These are phyloP conservation scores for Macroventuria anomochaeta DNA, from an alignment of 2,329 filamentous ascomycete species.

Conservation along the genomic window DNA sequence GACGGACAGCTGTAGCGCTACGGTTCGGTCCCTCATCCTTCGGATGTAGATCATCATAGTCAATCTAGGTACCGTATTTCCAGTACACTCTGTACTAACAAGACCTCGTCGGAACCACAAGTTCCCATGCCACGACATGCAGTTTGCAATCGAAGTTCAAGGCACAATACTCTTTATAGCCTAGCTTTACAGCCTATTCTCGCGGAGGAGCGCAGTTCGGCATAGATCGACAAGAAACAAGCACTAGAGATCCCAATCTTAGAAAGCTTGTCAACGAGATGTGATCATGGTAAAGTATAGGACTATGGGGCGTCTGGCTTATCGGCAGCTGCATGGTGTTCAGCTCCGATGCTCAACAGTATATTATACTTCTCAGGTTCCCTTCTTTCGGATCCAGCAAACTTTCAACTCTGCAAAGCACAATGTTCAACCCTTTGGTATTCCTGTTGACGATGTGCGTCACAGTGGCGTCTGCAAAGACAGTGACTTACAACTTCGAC, in stretches of 20 bases:
- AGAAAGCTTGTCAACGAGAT: not conserved
- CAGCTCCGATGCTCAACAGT: not conserved
- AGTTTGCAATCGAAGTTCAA: conserved; percentile 8
- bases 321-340: not conserved
- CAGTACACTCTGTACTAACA: not conserved
- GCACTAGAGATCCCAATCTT: not conserved
- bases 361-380: not conserved
- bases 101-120: not conserved
- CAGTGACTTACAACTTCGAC: conserved; percentile 58
- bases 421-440: conserved; percentile 14
- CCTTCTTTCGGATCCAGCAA: not conserved
- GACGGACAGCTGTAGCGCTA: conserved; percentile 8
- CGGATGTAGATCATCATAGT: conserved; percentile 13
- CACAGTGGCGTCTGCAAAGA: conserved; percentile 35
- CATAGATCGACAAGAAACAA: conserved; percentile 5
- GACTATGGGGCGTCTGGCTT: not conserved
- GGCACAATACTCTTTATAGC: not conserved
- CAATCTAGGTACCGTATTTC: not conserved
- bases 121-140: conserved; percentile 8
- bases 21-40: conserved; percentile 1
- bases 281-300: not conserved
- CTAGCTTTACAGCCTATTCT: not conserved
- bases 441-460: conserved; percentile 10
- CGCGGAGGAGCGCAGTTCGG: not conserved
- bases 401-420: not conserved